These are phyloP conservation scores for Neurospora cerealis DNA, from an alignment of 495 filamentous ascomycete genomes.

Conservation along the genomic window DNA sequence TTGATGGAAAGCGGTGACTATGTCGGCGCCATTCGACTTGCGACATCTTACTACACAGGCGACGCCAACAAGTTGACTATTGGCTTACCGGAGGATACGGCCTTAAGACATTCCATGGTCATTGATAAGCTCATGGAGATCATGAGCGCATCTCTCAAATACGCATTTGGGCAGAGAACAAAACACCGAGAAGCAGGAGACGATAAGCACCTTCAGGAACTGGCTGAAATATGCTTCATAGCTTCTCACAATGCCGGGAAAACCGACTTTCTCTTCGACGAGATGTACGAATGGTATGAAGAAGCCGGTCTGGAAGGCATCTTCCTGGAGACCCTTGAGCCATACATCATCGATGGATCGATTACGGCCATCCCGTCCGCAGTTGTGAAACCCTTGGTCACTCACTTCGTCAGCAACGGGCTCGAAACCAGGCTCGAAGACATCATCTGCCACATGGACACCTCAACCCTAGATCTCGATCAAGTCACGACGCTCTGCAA, in stretches of 20 bases:
- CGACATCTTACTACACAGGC: conserved; percentile 85
- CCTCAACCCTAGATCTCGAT: conserved; percentile 84
- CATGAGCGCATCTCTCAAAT: conserved; percentile 85
- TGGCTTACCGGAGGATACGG: conserved; percentile 80
- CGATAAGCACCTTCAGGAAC: conserved; percentile 56
- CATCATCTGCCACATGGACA: conserved; percentile 87
- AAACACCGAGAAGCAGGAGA: conserved; percentile 43
- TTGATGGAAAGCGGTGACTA: conserved; percentile 94
- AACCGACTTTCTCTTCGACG: conserved; percentile 78
- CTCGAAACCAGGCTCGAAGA: conserved; percentile 76
- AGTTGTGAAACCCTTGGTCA: conserved; percentile 77
- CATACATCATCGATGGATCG: conserved; percentile 69
- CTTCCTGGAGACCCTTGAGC: conserved; percentile 79
- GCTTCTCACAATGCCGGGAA: conserved; percentile 70
- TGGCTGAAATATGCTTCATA: conserved; percentile 74
- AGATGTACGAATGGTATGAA: conserved; percentile 81
- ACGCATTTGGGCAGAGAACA: conserved; percentile 60
- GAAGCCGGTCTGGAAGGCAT: conserved; percentile 60
- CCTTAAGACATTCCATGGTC: conserved; percentile 68
- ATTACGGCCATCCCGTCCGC: conserved; percentile 69
- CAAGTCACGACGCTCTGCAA: conserved; percentile 87
- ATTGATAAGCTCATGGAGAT: conserved; percentile 85
- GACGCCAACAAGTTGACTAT: conserved; percentile 84
- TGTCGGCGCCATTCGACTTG: conserved; percentile 79
- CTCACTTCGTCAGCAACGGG: conserved; percentile 63